Conservation (phyloP, 371 early-diverging fungal species). For the Mucor velutinosus region DNA sequence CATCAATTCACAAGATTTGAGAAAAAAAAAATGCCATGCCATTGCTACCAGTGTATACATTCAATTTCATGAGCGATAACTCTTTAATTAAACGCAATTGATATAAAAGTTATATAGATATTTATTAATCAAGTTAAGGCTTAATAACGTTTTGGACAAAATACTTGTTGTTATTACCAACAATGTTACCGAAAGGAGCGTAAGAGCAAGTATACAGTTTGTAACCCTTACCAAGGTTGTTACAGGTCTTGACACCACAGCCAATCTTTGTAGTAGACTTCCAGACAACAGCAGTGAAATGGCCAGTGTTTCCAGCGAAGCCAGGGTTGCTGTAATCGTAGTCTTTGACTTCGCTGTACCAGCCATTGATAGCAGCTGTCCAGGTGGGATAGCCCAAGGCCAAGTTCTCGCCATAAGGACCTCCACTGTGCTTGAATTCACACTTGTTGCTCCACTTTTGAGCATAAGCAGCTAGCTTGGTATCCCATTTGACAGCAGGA, state of each 20-base stretch:
- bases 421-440: conserved; percentile 40
- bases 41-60: no score
- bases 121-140: neutral
- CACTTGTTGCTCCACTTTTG: conserved; percentile 51
- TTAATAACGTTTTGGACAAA: conserved; percentile 46
- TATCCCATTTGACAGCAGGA: conserved; percentile 50
- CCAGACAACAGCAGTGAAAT: conserved; percentile 62
- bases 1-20: no score
- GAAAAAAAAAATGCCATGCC: no score
- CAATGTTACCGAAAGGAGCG: conserved; percentile 47
- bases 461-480: conserved; percentile 44
- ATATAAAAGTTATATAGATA: neutral
- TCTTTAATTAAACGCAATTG: no score
- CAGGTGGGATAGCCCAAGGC: conserved; percentile 35
- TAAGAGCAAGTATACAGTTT: conserved; percentile 55
- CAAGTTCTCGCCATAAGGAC: conserved; percentile 46
- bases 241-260: conserved; percentile 52
- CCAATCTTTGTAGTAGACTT: conserved; percentile 50
- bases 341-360: conserved; percentile 44
- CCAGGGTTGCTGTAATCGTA: conserved; percentile 44
- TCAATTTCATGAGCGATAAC: no score
- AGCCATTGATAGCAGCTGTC: conserved; percentile 26
- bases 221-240: conserved; percentile 23
- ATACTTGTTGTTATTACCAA: conserved; percentile 21
- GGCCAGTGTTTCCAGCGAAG: conserved; percentile 40